phyloP scores from a whole-genome alignment of 2,329 filamentous ascomycete genomes.

The Fusarium caatingaense region DNA sequence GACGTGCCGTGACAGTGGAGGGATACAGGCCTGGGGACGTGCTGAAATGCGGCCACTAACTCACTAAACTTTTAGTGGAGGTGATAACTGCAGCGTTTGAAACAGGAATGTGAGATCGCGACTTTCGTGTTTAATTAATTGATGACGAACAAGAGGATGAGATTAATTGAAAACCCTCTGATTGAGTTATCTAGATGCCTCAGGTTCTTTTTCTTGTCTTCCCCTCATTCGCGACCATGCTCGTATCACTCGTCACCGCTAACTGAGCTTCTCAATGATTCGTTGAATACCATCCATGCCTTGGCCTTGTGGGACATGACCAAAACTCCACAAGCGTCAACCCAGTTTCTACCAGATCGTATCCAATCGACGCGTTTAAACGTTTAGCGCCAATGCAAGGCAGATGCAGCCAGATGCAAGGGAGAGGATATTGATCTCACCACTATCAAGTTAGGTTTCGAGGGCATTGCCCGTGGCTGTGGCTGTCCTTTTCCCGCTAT shows the following conservation, averaged over 20 bases:
- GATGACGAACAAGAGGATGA: background rate
- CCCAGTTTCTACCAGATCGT: slow-evolving; percentile 9
- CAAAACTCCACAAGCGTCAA: slow-evolving; percentile 30
- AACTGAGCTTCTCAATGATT: slow-evolving; percentile 27
- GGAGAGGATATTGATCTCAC: slow-evolving; percentile 32
- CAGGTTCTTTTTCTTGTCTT: slow-evolving; percentile 13
- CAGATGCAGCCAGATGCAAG: slow-evolving; percentile 31
- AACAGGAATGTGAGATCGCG: slow-evolving; percentile 22
- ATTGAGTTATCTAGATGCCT: slow-evolving; percentile 12
- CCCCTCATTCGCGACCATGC: slow-evolving; percentile 19
- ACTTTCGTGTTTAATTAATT: slow-evolving; percentile 7
- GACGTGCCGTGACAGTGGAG: slow-evolving; percentile 16
- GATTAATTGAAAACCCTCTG: background rate
- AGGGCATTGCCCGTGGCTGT: background rate
- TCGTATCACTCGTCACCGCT: slow-evolving; percentile 31
- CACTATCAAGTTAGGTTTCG: background rate
- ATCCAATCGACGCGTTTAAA: slow-evolving; percentile 42
- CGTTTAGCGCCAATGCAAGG: slow-evolving; percentile 25
- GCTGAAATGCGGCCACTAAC: background rate
- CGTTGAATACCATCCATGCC: slow-evolving; percentile 10
- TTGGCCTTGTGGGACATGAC: slow-evolving; percentile 35
- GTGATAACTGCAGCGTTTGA: slow-evolving; percentile 2
- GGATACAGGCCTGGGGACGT: background rate
- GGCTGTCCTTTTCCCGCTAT: background rate
- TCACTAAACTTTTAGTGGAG: slow-evolving; percentile 2